phyloP scores from a whole-genome alignment of 805 yeast genomes.

The Cyberlindnera mycetangii region DNA sequence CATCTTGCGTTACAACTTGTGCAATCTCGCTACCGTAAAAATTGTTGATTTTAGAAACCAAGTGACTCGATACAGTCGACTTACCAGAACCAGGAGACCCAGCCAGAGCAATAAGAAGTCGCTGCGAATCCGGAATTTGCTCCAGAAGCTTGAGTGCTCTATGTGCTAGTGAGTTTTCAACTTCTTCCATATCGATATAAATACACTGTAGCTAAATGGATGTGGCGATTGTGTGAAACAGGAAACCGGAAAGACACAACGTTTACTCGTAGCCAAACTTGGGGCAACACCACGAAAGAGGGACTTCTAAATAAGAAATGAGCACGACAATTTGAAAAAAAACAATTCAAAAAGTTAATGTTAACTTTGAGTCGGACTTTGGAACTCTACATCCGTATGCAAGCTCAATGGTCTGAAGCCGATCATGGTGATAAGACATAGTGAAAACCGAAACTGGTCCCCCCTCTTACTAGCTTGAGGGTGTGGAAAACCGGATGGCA shows the following conservation, averaged over 20 bases:
- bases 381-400: too few relatives aligned
- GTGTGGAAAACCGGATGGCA: background rate
- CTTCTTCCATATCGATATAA: constrained; percentile 18
- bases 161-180: background rate
- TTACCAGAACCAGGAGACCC: constrained; percentile 19
- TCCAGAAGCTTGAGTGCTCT: constrained; percentile 7
- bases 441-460: too few relatives aligned
- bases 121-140: constrained; percentile 6
- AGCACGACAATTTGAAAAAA: too few relatives aligned
- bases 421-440: background rate
- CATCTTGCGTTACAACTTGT: constrained; percentile 64
- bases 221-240: too few relatives aligned
- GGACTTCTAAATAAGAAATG: too few relatives aligned
- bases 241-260: too few relatives aligned
- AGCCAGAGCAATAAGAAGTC: constrained; percentile 12
- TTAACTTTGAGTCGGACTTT: background rate
- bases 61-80: constrained; percentile 9
- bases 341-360: background rate
- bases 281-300: too few relatives aligned
- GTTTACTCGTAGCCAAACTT: too few relatives aligned
- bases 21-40: constrained; percentile 29
- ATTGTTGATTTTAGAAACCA: constrained; percentile 9
- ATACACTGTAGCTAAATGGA: background rate
- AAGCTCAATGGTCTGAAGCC: background rate
- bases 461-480: background rate